phyloP scores from a whole-genome alignment of 75 land plant species.

The Picea sitchensis region DNA sequence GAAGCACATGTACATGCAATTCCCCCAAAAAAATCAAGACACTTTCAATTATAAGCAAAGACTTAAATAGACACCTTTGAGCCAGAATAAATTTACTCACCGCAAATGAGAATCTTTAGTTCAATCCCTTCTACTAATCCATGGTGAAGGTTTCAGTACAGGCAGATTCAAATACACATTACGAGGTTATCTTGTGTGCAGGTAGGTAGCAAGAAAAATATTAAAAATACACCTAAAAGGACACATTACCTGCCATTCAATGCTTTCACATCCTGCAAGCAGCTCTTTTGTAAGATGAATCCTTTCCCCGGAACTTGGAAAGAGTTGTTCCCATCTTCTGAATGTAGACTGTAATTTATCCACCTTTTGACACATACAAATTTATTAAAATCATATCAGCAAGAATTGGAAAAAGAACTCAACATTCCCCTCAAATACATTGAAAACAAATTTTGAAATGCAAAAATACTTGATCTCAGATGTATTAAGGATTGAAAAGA shows the following conservation, averaged over 20 bases:
- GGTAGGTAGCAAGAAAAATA: background rate
- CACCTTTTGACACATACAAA: constrained; percentile 40
- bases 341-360: constrained; percentile 46
- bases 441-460: background rate
- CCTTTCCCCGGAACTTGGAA: constrained; percentile 42
- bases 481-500: background rate
- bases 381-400: constrained; percentile 21
- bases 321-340: constrained; percentile 54
- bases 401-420: background rate
- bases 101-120: background rate
- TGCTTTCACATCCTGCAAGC: constrained; percentile 72
- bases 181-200: background rate
- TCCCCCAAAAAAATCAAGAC: background rate
- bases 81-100: background rate
- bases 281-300: constrained; percentile 63
- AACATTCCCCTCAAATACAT: background rate
- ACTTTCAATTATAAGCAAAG: background rate
- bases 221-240: background rate
- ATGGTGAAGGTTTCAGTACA: background rate
- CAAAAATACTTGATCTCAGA: background rate
- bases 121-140: background rate
- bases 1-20: background rate
- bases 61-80: background rate
- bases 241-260: constrained; percentile 88
- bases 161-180: constrained; percentile 1